Evolutionary conservation across 805 yeast genomes (phyloP).

Genomic region (Suhomyces canberraensis): DNA sequence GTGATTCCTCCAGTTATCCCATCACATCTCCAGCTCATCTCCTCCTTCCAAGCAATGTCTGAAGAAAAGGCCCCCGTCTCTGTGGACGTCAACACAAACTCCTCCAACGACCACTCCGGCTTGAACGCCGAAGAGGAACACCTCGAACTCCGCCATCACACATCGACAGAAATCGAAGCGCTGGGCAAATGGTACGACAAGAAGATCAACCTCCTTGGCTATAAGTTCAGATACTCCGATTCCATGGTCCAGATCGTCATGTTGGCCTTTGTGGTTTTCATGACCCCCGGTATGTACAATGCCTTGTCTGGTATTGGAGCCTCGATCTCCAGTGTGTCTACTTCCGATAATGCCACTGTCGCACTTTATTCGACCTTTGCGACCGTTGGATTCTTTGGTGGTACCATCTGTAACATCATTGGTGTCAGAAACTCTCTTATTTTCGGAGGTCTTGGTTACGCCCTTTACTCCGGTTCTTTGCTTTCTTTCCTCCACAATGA

Average conservation of each 20-base stretch:
- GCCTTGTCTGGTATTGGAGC: constrained; percentile 50
- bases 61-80: constrained; percentile 5
- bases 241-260: constrained; percentile 43
- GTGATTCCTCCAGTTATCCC: too few relatives aligned
- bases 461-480: constrained; percentile 51
- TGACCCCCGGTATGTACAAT: constrained; percentile 54
- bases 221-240: constrained; percentile 29
- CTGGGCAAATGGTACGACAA: constrained; percentile 42
- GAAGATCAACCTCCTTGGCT: constrained; percentile 3
- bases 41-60: constrained; percentile 2
- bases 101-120: constrained; percentile 7
- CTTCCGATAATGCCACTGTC: constrained; percentile 47
- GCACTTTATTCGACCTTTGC: constrained; percentile 57
- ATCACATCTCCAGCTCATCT: too few relatives aligned
- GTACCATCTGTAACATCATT: constrained; percentile 49
- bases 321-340: constrained; percentile 34
- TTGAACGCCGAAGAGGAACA: constrained; percentile 9
- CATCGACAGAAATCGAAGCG: constrained; percentile 28
- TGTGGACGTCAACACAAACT: constrained; percentile 4
- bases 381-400: constrained; percentile 55
- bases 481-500: constrained; percentile 45
- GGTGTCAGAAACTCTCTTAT: constrained; percentile 45
- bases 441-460: constrained; percentile 56
- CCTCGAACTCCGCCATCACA: constrained; percentile 21
- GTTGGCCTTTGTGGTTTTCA: constrained; percentile 45